Evolutionary conservation across 2,329 filamentous ascomycete species (phyloP).

Genomic region (Colletotrichum australisinense): DNA sequence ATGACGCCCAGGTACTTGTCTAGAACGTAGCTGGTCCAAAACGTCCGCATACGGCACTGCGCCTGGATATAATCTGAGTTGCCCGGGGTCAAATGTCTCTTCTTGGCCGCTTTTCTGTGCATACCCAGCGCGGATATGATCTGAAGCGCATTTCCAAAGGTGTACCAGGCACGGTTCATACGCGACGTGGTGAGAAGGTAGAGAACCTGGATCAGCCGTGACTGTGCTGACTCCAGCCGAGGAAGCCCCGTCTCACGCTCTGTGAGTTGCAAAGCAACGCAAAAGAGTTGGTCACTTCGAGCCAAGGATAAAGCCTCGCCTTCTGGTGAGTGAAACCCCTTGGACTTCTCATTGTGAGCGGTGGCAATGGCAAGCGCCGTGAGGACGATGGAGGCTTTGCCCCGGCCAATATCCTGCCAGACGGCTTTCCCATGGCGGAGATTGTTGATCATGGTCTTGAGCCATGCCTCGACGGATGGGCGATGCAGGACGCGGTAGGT

Average conservation of each 20-base stretch:
- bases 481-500: slow-evolving; percentile 70
- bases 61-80: slow-evolving; percentile 55
- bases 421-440: slow-evolving; percentile 49
- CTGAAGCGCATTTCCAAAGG: slow-evolving; percentile 67
- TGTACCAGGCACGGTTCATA: slow-evolving; percentile 71
- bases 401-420: slow-evolving; percentile 52
- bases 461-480: slow-evolving; percentile 62
- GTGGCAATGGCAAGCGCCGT: slow-evolving; percentile 60
- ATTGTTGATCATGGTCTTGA: slow-evolving; percentile 52
- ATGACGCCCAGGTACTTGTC: slow-evolving; percentile 74
- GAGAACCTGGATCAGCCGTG: slow-evolving; percentile 66
- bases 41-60: slow-evolving; percentile 67
- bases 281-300: slow-evolving; percentile 55
- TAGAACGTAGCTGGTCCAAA: slow-evolving; percentile 72
- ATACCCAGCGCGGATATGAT: slow-evolving; percentile 58
- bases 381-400: slow-evolving; percentile 59
- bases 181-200: slow-evolving; percentile 69
- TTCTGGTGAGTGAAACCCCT: slow-evolving; percentile 37
- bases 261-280: slow-evolving; percentile 51
- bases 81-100: slow-evolving; percentile 26
- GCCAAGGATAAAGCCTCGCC: slow-evolving; percentile 41
- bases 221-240: slow-evolving; percentile 64
- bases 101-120: slow-evolving; percentile 50
- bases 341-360: slow-evolving; percentile 55
- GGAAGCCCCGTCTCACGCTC: slow-evolving; percentile 41